Evolutionary conservation across 257 asterid species (phyloP).

Genomic region (Solanum clarkiae): DNA sequence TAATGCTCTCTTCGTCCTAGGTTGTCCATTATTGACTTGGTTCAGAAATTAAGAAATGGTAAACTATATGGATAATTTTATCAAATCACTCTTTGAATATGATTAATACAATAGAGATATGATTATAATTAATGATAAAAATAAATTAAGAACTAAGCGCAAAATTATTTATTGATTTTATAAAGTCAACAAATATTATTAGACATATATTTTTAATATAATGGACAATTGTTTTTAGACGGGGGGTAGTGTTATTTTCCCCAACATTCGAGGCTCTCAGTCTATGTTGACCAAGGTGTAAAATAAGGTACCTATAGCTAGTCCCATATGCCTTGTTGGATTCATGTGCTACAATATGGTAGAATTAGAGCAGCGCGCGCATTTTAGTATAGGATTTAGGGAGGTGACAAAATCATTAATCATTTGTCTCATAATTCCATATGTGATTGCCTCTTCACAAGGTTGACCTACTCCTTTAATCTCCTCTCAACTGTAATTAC

Average conservation of each 20-base stretch:
- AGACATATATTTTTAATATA: no score
- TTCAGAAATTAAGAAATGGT: no score
- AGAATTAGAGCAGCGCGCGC: not conserved
- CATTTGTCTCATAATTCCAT: not conserved
- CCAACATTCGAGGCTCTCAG: not conserved
- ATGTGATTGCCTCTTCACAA: not conserved
- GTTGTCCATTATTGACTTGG: no score
- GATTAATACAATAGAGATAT: no score
- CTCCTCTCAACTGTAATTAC: not conserved
- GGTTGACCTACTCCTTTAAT: not conserved
- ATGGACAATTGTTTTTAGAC: no score
- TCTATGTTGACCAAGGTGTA: not conserved
- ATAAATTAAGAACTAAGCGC: no score
- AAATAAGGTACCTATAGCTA: not conserved
- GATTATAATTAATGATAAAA: no score
- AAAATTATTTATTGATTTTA: no score
- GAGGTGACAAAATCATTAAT: not conserved
- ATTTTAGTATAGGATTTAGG: not conserved
- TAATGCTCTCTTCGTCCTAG: no score
- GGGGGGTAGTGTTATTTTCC: not conserved
- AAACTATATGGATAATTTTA: no score
- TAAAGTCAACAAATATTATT: no score
- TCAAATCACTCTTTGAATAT: no score
- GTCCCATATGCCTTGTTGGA: not conserved
- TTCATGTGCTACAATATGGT: not conserved